A percentile compares a stretch with the other conserved stretches of the same genome.
These are phyloP conservation scores for Garcia nutans DNA, from an alignment of 345 rosid species.

Conservation along the genomic window DNA sequence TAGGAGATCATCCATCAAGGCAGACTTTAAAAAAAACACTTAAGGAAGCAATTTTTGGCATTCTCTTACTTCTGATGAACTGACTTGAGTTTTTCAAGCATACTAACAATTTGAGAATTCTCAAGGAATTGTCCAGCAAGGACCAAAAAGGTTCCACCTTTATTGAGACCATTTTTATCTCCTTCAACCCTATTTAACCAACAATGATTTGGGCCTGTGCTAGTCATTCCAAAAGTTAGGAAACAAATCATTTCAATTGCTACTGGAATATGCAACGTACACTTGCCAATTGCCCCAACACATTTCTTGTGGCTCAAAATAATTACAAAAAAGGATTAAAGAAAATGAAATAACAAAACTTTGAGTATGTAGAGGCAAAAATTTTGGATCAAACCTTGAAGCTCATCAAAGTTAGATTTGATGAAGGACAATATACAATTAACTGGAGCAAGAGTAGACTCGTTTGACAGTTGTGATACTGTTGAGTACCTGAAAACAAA, in stretches of 20 bases:
- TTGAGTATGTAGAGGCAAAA: neutral
- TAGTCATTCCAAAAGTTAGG: constrained; percentile 6
- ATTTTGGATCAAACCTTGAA: constrained; percentile 47
- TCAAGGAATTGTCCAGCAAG: constrained; percentile 53
- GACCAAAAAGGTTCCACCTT: constrained; percentile 47
- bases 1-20: constrained; percentile 5
- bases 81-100: constrained; percentile 61
- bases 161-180: constrained; percentile 40
- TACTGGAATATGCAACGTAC: neutral
- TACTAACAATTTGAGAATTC: constrained; percentile 30
- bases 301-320: neutral
- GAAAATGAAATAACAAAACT: neutral
- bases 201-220: constrained; percentile 61
- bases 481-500: constrained; percentile 33
- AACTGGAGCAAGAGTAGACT: neutral
- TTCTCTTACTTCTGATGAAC: constrained; percentile 70
- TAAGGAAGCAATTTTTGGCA: constrained; percentile 5
- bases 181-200: constrained; percentile 66
- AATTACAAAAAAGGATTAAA: neutral
- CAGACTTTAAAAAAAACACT: constrained; percentile 2
- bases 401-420: constrained; percentile 42
- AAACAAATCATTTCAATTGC: neutral
- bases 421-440: constrained; percentile 46
- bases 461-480: constrained; percentile 8
- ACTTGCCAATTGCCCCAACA: neutral